Percentiles rank a stretch among this genome's conserved stretches.
Conservation (phyloP, 2,329 filamentous ascomycete genomes). For the Periconia digitata region DNA sequence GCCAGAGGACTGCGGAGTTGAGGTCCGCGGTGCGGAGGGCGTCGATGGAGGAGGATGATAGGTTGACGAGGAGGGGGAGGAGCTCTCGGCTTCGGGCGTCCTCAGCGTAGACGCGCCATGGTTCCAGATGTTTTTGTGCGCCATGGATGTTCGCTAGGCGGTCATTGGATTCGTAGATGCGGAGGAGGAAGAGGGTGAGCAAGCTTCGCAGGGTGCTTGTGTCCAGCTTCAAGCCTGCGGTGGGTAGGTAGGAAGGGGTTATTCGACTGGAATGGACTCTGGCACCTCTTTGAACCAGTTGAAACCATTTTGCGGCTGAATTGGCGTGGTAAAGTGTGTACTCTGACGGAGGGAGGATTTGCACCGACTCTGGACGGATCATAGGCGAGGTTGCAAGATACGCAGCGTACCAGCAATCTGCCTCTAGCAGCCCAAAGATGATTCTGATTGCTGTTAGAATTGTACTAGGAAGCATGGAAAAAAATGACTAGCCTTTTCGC, state of each 20-base stretch:
- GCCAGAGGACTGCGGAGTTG: slow-evolving; percentile 56
- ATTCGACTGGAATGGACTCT: slow-evolving; percentile 34
- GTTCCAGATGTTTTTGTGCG: slow-evolving; percentile 33
- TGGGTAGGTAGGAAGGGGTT: slow-evolving; percentile 37
- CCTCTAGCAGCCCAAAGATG: slow-evolving; percentile 50
- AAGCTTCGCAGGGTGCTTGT: slow-evolving; percentile 31
- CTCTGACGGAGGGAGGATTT: slow-evolving; percentile 50
- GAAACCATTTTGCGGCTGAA: slow-evolving; percentile 34
- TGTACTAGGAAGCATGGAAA: neutral
- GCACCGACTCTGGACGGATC: slow-evolving; percentile 49
- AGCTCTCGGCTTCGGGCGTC: slow-evolving; percentile 49
- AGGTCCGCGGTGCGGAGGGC: slow-evolving; percentile 48
- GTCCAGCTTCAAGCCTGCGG: slow-evolving; percentile 35
- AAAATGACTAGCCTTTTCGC: slow-evolving; percentile 43
- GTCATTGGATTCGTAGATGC: slow-evolving; percentile 39
- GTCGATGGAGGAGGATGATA: slow-evolving; percentile 46
- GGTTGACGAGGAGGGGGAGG: slow-evolving; percentile 39
- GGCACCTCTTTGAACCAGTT: slow-evolving; percentile 31
- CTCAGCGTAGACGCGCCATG: slow-evolving; percentile 49
- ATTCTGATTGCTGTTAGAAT: slow-evolving; percentile 28
- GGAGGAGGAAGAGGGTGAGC: slow-evolving; percentile 34
- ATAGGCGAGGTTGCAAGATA: slow-evolving; percentile 52
- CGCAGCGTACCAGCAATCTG: slow-evolving; percentile 53
- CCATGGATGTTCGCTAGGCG: slow-evolving; percentile 29
- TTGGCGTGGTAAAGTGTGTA: slow-evolving; percentile 50